Evolutionary conservation across 768 basidiomycete species (phyloP), one percentile per base, ranked within the genome.

Genomic region (Leucocoprinus leucothites): DNA sequence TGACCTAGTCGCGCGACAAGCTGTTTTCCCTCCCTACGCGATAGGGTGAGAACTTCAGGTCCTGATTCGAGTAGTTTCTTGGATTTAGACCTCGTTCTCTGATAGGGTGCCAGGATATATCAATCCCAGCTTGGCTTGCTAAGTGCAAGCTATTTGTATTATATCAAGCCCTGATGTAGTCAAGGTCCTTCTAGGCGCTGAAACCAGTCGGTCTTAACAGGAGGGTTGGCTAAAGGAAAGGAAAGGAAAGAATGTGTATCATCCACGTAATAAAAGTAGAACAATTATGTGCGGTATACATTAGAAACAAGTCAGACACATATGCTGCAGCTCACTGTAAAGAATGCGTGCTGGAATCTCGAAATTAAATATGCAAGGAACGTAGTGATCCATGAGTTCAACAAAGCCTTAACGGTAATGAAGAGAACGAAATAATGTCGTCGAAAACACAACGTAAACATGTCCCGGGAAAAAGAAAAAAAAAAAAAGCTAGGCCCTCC

Each of bases 361-460:
- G 28, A 46, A 31, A 38, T 24, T 38, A 56, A 43, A 42, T 48
- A 42, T 48, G 46, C 46, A 42, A 42, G 40, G 54, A 43, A 11
- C 47, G 40, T 13, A 36, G 21, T 35, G 24, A 22, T 34, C 31
- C 21, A 43, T 48, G 41, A 34, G 31, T 34, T 53, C 34, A 13
- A 19, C 16, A 25, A 35, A 16, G 31, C 28, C 31, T 34, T 26
- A 18, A 22, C n/a, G 19, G 16, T 31, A 44, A 31, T 18, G 36
- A 47, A 48, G 18, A 28, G 22, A 24, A 3, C 36, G 28, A 47
- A 28, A 25, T 1, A 38, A 28, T 26, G 38, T 31, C 6, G 11
- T 31, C 31, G 6, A 34, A 56, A 31, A 49, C 43, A 25, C 21
- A 44, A 19, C 41, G 31, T 31, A 31, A 31, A 34, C 38, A 43